Base-by-base conservation (phyloP, 2,329 filamentous ascomycete genomes). In the Ophiostoma populinum region DNA sequence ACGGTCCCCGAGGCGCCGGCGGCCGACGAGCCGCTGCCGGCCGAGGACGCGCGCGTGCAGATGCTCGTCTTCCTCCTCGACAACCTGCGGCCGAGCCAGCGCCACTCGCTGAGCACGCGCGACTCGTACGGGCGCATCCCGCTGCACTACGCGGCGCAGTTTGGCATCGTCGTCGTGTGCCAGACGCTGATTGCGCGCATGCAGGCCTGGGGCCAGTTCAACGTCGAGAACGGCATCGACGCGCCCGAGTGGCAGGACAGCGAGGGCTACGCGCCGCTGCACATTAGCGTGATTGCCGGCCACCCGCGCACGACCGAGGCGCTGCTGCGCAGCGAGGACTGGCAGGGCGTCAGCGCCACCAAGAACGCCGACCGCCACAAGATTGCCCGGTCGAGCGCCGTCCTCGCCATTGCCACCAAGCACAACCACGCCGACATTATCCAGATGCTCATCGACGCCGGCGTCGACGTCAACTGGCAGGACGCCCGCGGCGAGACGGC, bases 141-240 rank as follows among this genome's bases (percentile, higher is more conserved):
- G 2, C 63, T 95, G 9, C 87, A 95, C 52, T 94, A 94, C 51
- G 85, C 85, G 3, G 87, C 90, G 0, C 85, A 95, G 51, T 93
- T 92, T 50, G 90, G 90, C 3, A 85, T 94, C 46, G 80, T 90
- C 4, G 71, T 83, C n/a, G 76, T 94, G 8, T 93, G 83, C 49
- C 70, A 92, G 50, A 66, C 86, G 17, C 69, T 95, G 45, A 86
- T 94, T 59, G 74, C 77, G 43, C 77, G 79, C 47, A 86, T 98
- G 75, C 80, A 87, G 51, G 67, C 75, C 17, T 95, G 87, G 87
- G 70, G 70, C 12, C 75, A 92, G 46, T 93, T 93, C 49, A 69
- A 92, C 48, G 75, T 86, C 19, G 71, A 75, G 24, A 66, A 83
- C 42, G 86, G 86, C 8, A 92, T 98, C 33, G 87, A 95, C 51